Conservation (phyloP, 106 monocot species). For the Narthecium ossifragum region DNA sequence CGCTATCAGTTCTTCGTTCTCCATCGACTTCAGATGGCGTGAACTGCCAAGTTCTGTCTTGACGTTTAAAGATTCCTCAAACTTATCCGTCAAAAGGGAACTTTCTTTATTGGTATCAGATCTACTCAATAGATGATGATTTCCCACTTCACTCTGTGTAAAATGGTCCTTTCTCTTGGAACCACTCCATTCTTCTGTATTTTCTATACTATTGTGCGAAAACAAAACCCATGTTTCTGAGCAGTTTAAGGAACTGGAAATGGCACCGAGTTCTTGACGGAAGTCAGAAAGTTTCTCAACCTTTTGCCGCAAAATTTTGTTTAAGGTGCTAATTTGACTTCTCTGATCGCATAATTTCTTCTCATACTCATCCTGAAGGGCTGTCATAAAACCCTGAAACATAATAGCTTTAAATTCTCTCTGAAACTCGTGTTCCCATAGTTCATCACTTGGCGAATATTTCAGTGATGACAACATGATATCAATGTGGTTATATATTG, state of each 20-base stretch:
- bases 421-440: constrained; percentile 23
- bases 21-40: constrained; percentile 23
- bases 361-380: constrained; percentile 26
- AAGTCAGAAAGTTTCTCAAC: constrained; percentile 29
- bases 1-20: constrained; percentile 42
- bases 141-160: constrained; percentile 15
- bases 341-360: constrained; percentile 18
- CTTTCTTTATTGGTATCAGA: constrained; percentile 8
- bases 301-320: constrained; percentile 22
- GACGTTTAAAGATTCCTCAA: constrained; percentile 5
- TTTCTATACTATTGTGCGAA: constrained; percentile 22
- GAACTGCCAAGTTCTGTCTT: constrained; percentile 16
- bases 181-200: constrained; percentile 21
- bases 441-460: constrained; percentile 16
- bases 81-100: constrained; percentile 8
- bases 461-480: background rate
- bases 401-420: constrained; percentile 11
- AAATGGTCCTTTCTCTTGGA: constrained; percentile 30
- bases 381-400: constrained; percentile 15
- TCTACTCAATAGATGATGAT: background rate
- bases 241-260: constrained; percentile 29
- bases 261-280: constrained; percentile 32
- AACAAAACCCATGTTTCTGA: constrained; percentile 23
- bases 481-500: constrained; percentile 1
- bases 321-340: constrained; percentile 13